Conservation (phyloP, 2,329 filamentous ascomycete species). For the Claviceps pazoutovae region DNA sequence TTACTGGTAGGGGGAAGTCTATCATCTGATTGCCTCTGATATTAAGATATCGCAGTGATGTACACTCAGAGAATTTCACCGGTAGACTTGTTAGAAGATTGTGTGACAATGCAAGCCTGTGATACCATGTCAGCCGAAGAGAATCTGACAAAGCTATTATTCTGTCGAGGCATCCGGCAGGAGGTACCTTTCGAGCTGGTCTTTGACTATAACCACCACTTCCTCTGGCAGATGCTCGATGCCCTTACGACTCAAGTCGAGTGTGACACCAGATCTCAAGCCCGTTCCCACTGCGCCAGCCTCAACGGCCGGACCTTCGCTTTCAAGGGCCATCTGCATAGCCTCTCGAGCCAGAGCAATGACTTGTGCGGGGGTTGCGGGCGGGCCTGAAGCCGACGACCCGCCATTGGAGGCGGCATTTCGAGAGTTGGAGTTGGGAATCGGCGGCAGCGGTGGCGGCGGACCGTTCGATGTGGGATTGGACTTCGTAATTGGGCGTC, state of each 20-base stretch:
- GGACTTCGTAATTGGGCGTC: slow-evolving; percentile 25
- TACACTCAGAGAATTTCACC: slow-evolving; percentile 58
- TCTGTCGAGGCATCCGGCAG: neutral
- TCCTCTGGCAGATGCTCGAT: slow-evolving; percentile 60
- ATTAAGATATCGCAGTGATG: slow-evolving; percentile 66
- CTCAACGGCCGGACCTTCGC: slow-evolving; percentile 50
- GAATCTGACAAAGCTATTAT: neutral
- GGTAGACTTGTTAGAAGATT: slow-evolving; percentile 62
- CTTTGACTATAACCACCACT: slow-evolving; percentile 60
- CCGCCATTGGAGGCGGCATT: slow-evolving; percentile 32
- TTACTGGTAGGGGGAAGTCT: slow-evolving; percentile 44
- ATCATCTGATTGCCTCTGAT: slow-evolving; percentile 62
- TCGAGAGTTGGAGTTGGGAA: slow-evolving; percentile 32
- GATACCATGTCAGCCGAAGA: neutral
- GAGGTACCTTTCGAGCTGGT: slow-evolving; percentile 55
- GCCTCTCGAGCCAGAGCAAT: slow-evolving; percentile 51
- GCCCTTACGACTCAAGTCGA: slow-evolving; percentile 63
- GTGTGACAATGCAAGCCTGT: slow-evolving; percentile 66
- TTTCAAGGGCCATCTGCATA: slow-evolving; percentile 52
- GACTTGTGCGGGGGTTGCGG: slow-evolving; percentile 45
- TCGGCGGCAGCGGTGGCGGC: slow-evolving; percentile 25
- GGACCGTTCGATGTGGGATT: slow-evolving; percentile 26
- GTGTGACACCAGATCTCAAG: slow-evolving; percentile 57
- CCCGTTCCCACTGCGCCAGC: slow-evolving; percentile 44
- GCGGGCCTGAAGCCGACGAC: slow-evolving; percentile 34